A percentile compares a stretch with the other conserved stretches of the same genome.
These are phyloP conservation scores for Pelargonium myrrhifolium DNA, from an alignment of 441 rosid genomes.

Conservation along the genomic window DNA sequence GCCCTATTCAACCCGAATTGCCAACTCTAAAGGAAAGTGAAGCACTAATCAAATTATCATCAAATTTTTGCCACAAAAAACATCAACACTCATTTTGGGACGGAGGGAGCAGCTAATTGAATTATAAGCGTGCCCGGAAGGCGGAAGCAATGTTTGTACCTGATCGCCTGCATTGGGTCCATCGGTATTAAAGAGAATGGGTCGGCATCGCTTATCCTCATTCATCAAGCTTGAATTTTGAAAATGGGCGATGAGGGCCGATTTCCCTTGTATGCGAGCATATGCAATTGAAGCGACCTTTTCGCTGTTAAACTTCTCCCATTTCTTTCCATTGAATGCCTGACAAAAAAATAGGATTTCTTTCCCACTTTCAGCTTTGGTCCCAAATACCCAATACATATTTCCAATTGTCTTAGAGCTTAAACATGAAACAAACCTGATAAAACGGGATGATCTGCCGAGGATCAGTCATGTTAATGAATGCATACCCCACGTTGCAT, in stretches of 20 bases:
- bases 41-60: too few relatives aligned
- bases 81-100: too few relatives aligned
- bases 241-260: conserved; percentile 64
- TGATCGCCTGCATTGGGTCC: conserved; percentile 75
- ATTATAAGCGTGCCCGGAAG: not conserved
- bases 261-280: conserved; percentile 71
- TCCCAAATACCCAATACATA: not conserved
- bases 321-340: conserved; percentile 68
- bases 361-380: conserved; percentile 10
- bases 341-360: conserved; percentile 19
- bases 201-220: conserved; percentile 68
- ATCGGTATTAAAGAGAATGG: conserved; percentile 63
- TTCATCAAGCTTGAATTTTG: conserved; percentile 82
- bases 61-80: too few relatives aligned
- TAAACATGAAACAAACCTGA: conserved; percentile 36
- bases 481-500: conserved; percentile 77
- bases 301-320: conserved; percentile 79
- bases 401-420: not conserved
- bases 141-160: conserved; percentile 28
- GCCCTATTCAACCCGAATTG: too few relatives aligned
- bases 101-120: not conserved
- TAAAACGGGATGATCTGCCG: conserved; percentile 49
- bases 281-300: conserved; percentile 69
- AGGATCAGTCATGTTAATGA: conserved; percentile 64
- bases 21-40: too few relatives aligned